These are phyloP conservation scores for Leishmania amazonensis DNA, from an alignment of 208 protist species.

Conservation along the genomic window DNA sequence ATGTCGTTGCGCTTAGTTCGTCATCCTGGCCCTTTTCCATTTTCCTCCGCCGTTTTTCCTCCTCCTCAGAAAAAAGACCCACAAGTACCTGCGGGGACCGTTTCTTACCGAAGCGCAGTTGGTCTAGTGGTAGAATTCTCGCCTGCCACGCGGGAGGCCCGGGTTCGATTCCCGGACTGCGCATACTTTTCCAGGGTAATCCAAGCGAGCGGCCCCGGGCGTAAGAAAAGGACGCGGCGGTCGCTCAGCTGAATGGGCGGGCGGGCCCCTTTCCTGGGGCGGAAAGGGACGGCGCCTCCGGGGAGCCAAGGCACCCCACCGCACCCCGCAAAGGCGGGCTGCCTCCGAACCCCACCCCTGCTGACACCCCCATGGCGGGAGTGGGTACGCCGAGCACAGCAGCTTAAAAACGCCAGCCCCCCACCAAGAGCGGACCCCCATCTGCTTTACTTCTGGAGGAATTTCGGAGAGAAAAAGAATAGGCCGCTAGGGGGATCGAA, in stretches of 20 bases:
- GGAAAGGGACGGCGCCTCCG: too few relatives aligned
- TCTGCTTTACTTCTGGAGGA: too few relatives aligned
- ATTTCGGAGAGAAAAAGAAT: too few relatives aligned
- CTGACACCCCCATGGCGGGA: too few relatives aligned
- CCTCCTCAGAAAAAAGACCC: background rate
- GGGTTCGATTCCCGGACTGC: constrained; percentile 95
- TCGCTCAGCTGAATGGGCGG: constrained; percentile 90
- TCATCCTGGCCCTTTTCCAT: background rate
- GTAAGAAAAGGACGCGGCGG: constrained; percentile 14
- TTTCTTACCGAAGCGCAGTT: constrained; percentile 55
- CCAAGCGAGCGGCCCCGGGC: too few relatives aligned
- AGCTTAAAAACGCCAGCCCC: too few relatives aligned
- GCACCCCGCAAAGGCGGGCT: too few relatives aligned
- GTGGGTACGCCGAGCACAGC: too few relatives aligned
- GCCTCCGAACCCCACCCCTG: too few relatives aligned
- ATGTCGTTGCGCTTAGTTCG: background rate
- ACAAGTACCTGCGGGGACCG: background rate
- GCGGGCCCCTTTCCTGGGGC: constrained; percentile 5
- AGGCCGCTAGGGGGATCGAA: constrained; percentile 91
- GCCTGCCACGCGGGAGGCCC: constrained; percentile 91
- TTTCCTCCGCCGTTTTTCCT: background rate
- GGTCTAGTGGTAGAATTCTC: constrained; percentile 95
- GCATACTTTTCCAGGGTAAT: constrained; percentile 48
- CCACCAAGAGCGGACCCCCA: too few relatives aligned
- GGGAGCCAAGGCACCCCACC: too few relatives aligned